A percentile compares a stretch with the other conserved stretches of the same genome.
Conservation (phyloP, 2,329 filamentous ascomycete species). For the Talaromyces sp. region DNA sequence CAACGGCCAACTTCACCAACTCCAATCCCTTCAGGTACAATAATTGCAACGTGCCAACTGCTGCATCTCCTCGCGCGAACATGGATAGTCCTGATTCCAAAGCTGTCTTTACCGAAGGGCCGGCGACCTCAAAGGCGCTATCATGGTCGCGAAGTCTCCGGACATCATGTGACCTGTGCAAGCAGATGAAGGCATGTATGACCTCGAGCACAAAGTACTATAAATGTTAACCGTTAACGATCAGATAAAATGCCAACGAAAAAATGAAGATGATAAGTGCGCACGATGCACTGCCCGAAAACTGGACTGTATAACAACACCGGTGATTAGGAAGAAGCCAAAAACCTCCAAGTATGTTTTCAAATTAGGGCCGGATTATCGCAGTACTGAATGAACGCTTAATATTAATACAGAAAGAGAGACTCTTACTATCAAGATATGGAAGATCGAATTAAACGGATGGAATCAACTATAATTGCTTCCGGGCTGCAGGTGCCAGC, state of each 20-base stretch:
- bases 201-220: not conserved
- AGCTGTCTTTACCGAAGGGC: not conserved
- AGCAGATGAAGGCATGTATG: conserved; percentile 9
- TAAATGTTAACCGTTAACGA: not conserved
- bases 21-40: not conserved
- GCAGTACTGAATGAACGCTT: not conserved
- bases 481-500: not conserved
- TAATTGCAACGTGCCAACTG: not conserved
- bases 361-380: not conserved
- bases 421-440: conserved; percentile 11
- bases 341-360: not conserved
- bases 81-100: not conserved
- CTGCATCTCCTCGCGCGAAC: not conserved
- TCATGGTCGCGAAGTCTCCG: conserved; percentile 2
- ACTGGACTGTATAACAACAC: conserved; percentile 13
- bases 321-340: conserved; percentile 3
- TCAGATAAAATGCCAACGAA: conserved; percentile 13
- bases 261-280: not conserved
- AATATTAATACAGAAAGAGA: not conserved
- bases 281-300: conserved; percentile 4
- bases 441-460: conserved; percentile 9
- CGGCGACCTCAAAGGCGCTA: not conserved
- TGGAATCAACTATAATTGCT: conserved; percentile 14
- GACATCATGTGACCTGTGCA: conserved; percentile 13
- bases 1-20: not conserved